Evolutionary conservation across 1,284 basidiomycete genomes (phyloP).

Genomic region (Ustilago xerochloae): DNA sequence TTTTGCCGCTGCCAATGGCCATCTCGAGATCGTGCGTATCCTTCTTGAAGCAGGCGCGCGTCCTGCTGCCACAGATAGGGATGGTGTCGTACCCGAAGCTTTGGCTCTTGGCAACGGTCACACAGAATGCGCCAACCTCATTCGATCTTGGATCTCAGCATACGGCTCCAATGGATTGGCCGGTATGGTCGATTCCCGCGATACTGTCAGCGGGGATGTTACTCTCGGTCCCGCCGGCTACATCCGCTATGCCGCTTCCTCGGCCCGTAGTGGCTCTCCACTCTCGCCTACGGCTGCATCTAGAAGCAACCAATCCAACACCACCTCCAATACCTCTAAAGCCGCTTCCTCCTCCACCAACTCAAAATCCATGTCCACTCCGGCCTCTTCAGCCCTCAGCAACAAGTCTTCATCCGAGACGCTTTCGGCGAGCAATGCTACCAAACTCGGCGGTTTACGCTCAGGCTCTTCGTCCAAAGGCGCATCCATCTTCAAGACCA

Average conservation of each 20-base stretch:
- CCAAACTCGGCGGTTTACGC: neutral
- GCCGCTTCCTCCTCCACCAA: conserved; percentile 1
- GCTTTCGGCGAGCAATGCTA: conserved; percentile 8
- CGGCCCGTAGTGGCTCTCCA: conserved; percentile 18
- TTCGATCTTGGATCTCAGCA: conserved; percentile 52
- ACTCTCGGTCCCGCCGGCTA: conserved; percentile 39
- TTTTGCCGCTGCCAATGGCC: conserved; percentile 66
- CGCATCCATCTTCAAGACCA: conserved; percentile 27
- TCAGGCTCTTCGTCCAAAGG: conserved; percentile 1
- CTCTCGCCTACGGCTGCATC: conserved; percentile 13
- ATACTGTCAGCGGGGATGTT: conserved; percentile 43
- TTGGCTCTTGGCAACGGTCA: conserved; percentile 56
- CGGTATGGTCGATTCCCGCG: conserved; percentile 39
- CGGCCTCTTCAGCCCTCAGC: conserved; percentile 5
- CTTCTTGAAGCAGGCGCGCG: conserved; percentile 61
- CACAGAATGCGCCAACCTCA: conserved; percentile 41
- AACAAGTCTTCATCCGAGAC: conserved; percentile 17
- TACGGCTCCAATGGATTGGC: conserved; percentile 55
- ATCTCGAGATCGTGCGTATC: conserved; percentile 55
- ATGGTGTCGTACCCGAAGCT: conserved; percentile 53
- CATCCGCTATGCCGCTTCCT: conserved; percentile 44
- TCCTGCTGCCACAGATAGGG: conserved; percentile 52
- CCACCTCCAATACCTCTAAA: neutral
- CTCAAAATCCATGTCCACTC: conserved; percentile 1
- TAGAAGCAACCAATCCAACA: neutral